A percentile compares a stretch with the other conserved stretches of the same genome.
phyloP scores from a whole-genome alignment of 176 grass and related monocot species.

The Carex myosuroides region DNA sequence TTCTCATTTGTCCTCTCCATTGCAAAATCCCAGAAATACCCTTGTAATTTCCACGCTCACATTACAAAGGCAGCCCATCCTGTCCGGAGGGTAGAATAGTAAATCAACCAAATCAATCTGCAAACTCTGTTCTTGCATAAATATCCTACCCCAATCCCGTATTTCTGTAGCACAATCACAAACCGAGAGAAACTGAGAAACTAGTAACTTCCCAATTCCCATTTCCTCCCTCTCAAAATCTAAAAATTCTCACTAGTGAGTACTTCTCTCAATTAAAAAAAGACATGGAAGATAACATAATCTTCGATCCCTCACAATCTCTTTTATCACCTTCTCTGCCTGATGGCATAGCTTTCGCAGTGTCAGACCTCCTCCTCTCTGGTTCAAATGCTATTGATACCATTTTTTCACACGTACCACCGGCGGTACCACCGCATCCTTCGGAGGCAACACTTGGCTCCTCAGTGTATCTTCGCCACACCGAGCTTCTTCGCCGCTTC shows the following conservation, averaged over 20 bases:
- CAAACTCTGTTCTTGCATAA: slow-evolving; percentile 10
- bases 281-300: slow-evolving; percentile 11
- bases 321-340: neutral
- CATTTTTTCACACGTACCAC: slow-evolving; percentile 62
- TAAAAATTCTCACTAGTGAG: neutral
- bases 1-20: neutral
- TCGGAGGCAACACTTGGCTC: slow-evolving; percentile 64
- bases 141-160: neutral
- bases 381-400: slow-evolving; percentile 67
- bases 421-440: slow-evolving; percentile 18
- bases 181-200: neutral
- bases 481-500: slow-evolving; percentile 70
- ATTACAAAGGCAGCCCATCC: neutral
- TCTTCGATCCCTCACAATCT: neutral
- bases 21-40: neutral
- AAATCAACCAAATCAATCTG: neutral
- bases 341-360: slow-evolving; percentile 19
- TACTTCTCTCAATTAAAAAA: neutral
- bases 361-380: slow-evolving; percentile 42
- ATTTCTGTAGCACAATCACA: neutral
- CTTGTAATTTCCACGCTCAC: neutral
- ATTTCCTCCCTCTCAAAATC: neutral
- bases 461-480: slow-evolving; percentile 76
- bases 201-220: neutral
- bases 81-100: slow-evolving; percentile 2